These are phyloP conservation scores for Pleurostoma richardsiae DNA, from an alignment of 2,329 filamentous ascomycete genomes.

Conservation along the genomic window DNA sequence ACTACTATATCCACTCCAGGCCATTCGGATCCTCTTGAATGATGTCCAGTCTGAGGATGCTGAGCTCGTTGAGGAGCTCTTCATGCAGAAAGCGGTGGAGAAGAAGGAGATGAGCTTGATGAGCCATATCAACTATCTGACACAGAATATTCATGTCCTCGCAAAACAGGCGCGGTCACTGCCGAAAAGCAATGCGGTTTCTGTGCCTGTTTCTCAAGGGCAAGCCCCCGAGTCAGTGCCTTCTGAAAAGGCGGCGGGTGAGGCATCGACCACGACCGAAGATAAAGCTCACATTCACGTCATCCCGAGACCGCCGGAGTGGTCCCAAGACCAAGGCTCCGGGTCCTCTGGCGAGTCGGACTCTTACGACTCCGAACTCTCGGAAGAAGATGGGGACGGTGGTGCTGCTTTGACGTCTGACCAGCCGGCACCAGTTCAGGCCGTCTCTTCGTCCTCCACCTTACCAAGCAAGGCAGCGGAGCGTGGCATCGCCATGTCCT, in stretches of 20 bases:
- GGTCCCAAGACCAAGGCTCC: slow-evolving; percentile 46
- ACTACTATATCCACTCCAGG: slow-evolving; percentile 64
- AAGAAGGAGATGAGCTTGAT: slow-evolving; percentile 60
- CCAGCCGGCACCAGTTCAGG: not conserved
- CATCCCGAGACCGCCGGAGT: slow-evolving; percentile 75
- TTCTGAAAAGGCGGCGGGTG: slow-evolving; percentile 14
- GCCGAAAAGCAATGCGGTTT: slow-evolving; percentile 6
- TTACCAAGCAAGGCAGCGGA: slow-evolving; percentile 40
- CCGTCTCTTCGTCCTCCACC: slow-evolving; percentile 17
- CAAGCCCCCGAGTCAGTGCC: slow-evolving; percentile 9
- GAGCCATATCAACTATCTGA: slow-evolving; percentile 70
- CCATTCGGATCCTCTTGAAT: slow-evolving; percentile 60
- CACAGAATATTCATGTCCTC: slow-evolving; percentile 64
- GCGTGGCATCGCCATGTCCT: slow-evolving; percentile 70
- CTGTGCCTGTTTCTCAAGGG: slow-evolving; percentile 3
- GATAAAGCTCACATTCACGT: slow-evolving; percentile 63
- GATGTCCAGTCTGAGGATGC: slow-evolving; percentile 57
- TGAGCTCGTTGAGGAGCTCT: slow-evolving; percentile 59
- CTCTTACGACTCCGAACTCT: slow-evolving; percentile 37
- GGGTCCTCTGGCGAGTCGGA: slow-evolving; percentile 38
- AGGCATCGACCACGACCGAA: slow-evolving; percentile 20
- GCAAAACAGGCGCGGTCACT: slow-evolving; percentile 45
- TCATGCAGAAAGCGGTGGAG: slow-evolving; percentile 51
- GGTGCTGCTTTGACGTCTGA: slow-evolving; percentile 21
- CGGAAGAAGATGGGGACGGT: slow-evolving; percentile 33